A percentile compares a stretch with the other conserved stretches of the same genome.
Conservation (phyloP, 441 rosid genomes). For the Jatropha multifida region DNA sequence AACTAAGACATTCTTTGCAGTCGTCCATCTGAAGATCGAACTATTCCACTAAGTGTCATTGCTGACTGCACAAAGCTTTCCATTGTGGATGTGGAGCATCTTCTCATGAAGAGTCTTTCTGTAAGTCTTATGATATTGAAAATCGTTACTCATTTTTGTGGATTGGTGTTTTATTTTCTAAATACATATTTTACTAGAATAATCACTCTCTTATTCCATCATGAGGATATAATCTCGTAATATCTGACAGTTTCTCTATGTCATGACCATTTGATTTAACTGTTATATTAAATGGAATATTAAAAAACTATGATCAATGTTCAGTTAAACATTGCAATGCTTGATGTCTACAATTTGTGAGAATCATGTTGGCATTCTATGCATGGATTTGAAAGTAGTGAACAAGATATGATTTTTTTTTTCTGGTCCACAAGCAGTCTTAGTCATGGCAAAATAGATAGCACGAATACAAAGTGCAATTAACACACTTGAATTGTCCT, state of each 20-base stretch:
- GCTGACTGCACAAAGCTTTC: slow-evolving; percentile 83
- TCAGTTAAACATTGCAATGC: background rate
- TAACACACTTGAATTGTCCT: background rate
- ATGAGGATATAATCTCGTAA: background rate
- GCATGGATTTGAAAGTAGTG: background rate
- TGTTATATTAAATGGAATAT: background rate
- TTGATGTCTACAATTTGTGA: background rate
- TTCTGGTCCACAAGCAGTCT: too few species aligned
- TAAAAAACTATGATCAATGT: background rate
- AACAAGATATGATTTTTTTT: background rate
- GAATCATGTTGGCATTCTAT: too few species aligned
- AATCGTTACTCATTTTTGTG: background rate
- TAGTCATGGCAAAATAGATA: background rate
- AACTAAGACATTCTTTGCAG: slow-evolving; percentile 40
- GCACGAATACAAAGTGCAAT: background rate
- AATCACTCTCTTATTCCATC: background rate
- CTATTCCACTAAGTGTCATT: slow-evolving; percentile 76
- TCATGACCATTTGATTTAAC: background rate
- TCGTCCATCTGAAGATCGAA: slow-evolving; percentile 92
- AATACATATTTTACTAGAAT: background rate
- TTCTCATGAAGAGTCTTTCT: slow-evolving; percentile 91
- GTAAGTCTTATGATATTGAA: slow-evolving; percentile 41
- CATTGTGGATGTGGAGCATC: slow-evolving; percentile 90
- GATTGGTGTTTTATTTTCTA: background rate
- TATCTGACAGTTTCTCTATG: background rate